Evolutionary conservation across 331 rosid genomes (phyloP).

Genomic region (Dryas integrifolia): DNA sequence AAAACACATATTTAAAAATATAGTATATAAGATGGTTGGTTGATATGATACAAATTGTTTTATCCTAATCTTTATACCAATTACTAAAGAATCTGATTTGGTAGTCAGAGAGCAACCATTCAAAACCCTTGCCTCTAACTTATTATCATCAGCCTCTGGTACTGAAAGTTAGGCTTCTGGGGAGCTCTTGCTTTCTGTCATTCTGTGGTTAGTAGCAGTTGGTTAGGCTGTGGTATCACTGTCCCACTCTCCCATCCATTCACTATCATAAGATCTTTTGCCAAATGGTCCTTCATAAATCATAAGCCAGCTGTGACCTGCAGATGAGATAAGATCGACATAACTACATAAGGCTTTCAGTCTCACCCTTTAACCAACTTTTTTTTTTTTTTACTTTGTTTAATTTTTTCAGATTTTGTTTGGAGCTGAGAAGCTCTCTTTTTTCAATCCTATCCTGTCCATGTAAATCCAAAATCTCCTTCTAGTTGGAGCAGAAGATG

Average conservation of each 20-base stretch:
- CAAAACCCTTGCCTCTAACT: not conserved
- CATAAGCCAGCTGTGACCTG: not conserved
- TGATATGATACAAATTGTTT: not conserved
- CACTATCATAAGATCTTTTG: not conserved
- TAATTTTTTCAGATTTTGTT: no score
- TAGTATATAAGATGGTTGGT: no score
- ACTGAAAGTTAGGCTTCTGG: constrained; percentile 8
- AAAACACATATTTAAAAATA: no score
- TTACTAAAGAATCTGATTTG: not conserved
- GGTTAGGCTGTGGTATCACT: not conserved
- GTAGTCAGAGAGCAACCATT: constrained; percentile 1
- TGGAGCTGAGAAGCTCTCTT: not conserved
- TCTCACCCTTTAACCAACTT: not conserved
- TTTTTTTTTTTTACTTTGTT: not conserved
- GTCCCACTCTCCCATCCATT: constrained; percentile 7
- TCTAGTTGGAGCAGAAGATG: no score
- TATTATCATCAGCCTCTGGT: constrained; percentile 10
- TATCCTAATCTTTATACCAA: not conserved
- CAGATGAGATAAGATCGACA: not conserved
- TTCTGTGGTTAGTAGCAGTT: not conserved
- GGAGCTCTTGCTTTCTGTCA: constrained; percentile 11
- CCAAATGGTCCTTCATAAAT: not conserved
- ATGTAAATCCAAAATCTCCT: not conserved
- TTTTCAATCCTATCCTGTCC: not conserved
- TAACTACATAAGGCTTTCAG: not conserved